These are phyloP conservation scores for Saccharomycopsis babjevae DNA, from an alignment of 805 yeast species.

Conservation along the genomic window DNA sequence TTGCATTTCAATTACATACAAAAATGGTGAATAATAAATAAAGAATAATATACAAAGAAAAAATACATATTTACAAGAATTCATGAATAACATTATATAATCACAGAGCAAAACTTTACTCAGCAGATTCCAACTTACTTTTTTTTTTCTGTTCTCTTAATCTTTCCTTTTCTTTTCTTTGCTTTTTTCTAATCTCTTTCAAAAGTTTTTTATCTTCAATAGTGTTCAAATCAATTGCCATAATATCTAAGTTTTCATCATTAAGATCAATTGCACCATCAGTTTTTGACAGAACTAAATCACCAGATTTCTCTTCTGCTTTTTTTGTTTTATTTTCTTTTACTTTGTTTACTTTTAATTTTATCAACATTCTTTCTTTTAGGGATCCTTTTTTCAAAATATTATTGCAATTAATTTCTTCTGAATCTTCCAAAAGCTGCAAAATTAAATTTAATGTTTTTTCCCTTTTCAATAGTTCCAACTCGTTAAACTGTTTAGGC, in stretches of 20 bases:
- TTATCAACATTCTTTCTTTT: background rate
- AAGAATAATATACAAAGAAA: background rate
- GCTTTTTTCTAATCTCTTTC: constrained; percentile 14
- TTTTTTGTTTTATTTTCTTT: background rate
- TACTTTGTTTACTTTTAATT: background rate
- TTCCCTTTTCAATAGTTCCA: constrained; percentile 13
- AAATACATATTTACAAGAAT: background rate
- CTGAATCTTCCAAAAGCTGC: constrained; percentile 3
- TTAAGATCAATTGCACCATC: background rate
- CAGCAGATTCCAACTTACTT: background rate
- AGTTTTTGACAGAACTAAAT: background rate
- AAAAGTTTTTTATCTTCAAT: constrained; percentile 13
- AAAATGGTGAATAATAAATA: background rate
- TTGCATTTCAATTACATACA: background rate
- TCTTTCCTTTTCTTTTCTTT: constrained; percentile 11
- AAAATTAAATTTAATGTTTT: constrained; percentile 7
- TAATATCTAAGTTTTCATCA: constrained; percentile 7
- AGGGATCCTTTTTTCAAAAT: background rate
- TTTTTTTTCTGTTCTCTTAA: constrained; percentile 9
- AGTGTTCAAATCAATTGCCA: constrained; percentile 9
- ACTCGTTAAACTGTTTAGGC: constrained; percentile 1
- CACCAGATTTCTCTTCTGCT: background rate
- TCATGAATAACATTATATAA: background rate
- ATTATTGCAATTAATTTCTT: background rate
- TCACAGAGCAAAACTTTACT: background rate